Percentiles rank a stretch among this genome's conserved stretches.
phyloP scores from a whole-genome alignment of 805 yeast species.

The Hagleromyces aurorensis region DNA sequence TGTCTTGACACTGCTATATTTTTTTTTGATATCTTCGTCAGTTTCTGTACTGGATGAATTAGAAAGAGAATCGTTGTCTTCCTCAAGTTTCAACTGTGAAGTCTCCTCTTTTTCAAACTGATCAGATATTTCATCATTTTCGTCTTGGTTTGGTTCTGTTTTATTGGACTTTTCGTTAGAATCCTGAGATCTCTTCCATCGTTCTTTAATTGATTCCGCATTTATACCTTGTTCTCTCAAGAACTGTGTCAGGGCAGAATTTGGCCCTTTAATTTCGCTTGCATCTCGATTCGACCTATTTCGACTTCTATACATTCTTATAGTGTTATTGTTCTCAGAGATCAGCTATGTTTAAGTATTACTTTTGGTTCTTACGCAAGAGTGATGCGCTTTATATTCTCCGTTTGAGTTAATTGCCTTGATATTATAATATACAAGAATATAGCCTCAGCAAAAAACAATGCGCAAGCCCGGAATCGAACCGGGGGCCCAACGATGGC shows the following conservation, averaged over 20 bases:
- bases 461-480: slow-evolving; percentile 25
- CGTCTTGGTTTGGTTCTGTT: slow-evolving; percentile 15
- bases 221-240: slow-evolving; percentile 82
- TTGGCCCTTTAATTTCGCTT: slow-evolving; percentile 44
- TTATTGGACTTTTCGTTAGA: no score
- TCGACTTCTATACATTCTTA: slow-evolving; percentile 24
- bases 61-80: slow-evolving; percentile 8
- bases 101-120: slow-evolving; percentile 6
- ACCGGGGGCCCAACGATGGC: slow-evolving; percentile 26
- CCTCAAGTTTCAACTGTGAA: slow-evolving; percentile 16
- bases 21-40: slow-evolving; percentile 7
- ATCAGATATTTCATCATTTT: slow-evolving; percentile 9
- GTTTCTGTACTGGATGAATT: slow-evolving; percentile 12
- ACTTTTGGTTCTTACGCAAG: neutral
- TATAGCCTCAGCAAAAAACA: slow-evolving; percentile 3
- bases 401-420: neutral
- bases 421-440: neutral
- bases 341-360: neutral
- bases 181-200: slow-evolving; percentile 33
- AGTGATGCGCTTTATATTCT: no score
- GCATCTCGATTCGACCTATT: slow-evolving; percentile 15
- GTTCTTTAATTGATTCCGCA: slow-evolving; percentile 63
- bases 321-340: neutral
- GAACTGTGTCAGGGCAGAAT: slow-evolving; percentile 86
- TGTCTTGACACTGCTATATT: slow-evolving; percentile 1